phyloP scores from a whole-genome alignment of 805 yeast species.

The Ogataea methanolica region DNA sequence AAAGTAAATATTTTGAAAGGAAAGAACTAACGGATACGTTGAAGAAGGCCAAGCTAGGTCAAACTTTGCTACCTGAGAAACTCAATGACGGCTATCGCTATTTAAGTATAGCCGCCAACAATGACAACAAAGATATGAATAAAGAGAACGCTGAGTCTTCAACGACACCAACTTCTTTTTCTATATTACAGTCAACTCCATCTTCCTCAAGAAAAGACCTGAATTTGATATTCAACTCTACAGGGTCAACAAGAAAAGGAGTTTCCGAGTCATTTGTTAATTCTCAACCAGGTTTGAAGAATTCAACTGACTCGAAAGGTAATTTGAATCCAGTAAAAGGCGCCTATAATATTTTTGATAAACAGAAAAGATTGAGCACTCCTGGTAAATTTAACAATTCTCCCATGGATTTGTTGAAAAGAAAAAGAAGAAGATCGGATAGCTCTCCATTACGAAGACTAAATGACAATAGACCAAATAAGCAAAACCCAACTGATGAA shows the following conservation, averaged over 20 bases:
- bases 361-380: not conserved
- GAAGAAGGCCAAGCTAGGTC: constrained; percentile 21
- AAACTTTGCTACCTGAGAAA: constrained; percentile 23
- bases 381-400: not conserved
- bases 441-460: not conserved
- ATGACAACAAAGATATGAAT: not conserved
- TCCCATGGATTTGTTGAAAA: constrained; percentile 3
- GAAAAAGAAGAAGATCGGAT: constrained; percentile 17
- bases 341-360: constrained; percentile 28
- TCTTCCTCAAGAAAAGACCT: constrained; percentile 6
- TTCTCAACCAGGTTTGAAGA: constrained; percentile 20
- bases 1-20: constrained; percentile 1
- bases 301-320: constrained; percentile 17
- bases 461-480: not conserved
- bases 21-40: constrained; percentile 20
- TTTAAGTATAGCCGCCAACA: constrained; percentile 6
- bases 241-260: constrained; percentile 3
- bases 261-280: constrained; percentile 20
- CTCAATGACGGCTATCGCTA: constrained; percentile 17
- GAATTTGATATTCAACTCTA: constrained; percentile 6
- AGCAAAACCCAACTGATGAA: not conserved
- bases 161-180: not conserved
- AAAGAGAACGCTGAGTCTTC: not conserved
- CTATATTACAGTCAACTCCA: constrained; percentile 8
- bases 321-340: constrained; percentile 24